phyloP scores from a whole-genome alignment of 2,329 filamentous ascomycete species.

The Botrytis galanthina region DNA sequence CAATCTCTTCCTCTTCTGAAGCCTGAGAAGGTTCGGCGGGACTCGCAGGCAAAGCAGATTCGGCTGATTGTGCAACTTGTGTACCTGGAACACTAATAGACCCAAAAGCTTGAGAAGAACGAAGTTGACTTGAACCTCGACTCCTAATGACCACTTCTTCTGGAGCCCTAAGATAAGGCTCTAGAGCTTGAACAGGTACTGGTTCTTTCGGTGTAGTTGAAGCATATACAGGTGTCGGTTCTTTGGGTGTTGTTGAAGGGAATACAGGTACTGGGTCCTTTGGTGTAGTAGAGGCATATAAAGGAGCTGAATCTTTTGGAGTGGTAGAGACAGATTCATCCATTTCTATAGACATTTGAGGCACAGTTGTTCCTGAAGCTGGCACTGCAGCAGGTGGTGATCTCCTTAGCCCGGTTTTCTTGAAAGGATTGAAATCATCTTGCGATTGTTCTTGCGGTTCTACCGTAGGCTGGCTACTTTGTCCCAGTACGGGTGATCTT shows the following conservation, averaged over 20 bases:
- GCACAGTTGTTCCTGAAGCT: not conserved
- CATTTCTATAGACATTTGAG: not conserved
- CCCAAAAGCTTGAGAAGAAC: constrained; percentile 12
- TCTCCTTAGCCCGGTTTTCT: constrained; percentile 25
- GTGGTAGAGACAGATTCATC: constrained; percentile 15
- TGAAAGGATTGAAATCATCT: constrained; percentile 23
- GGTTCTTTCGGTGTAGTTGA: constrained; percentile 25
- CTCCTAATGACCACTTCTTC: constrained; percentile 14
- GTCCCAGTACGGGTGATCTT: constrained; percentile 27
- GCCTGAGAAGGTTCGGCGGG: not conserved
- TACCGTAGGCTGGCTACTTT: constrained; percentile 12
- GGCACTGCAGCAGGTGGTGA: constrained; percentile 20
- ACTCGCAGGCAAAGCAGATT: constrained; percentile 1
- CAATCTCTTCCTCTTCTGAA: constrained; percentile 10
- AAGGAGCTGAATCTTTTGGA: constrained; percentile 24
- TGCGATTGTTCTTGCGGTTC: constrained; percentile 11
- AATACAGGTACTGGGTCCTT: constrained; percentile 23
- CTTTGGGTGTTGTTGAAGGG: constrained; percentile 2
- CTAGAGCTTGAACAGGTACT: constrained; percentile 18
- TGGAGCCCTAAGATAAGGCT: constrained; percentile 9
- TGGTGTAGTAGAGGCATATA: constrained; percentile 20
- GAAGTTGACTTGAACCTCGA: constrained; percentile 9
- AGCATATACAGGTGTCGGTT: constrained; percentile 2
- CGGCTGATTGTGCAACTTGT: not conserved
- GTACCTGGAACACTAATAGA: constrained; percentile 12